Evolutionary conservation across 2,329 filamentous ascomycete genomes (phyloP).

Genomic region (Biscogniauxia mediterranea): DNA sequence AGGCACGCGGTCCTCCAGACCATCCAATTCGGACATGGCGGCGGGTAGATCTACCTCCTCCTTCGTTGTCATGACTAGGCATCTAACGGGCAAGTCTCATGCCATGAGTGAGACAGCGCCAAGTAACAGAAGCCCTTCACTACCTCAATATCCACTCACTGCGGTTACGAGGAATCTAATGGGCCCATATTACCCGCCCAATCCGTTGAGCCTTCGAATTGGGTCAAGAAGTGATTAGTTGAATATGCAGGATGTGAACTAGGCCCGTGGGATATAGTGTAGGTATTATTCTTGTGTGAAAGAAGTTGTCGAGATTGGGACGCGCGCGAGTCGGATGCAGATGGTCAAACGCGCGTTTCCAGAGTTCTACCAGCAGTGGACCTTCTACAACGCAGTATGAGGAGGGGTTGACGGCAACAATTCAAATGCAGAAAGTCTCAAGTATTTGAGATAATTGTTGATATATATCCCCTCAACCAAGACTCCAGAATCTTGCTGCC

Average conservation of each 20-base stretch:
- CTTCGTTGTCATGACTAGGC: slow-evolving; percentile 14
- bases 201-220: background rate
- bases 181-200: background rate
- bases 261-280: no score
- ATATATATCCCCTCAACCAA: background rate
- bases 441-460: background rate
- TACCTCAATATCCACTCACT: background rate
- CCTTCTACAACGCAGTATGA: background rate
- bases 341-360: background rate
- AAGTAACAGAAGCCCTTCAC: background rate
- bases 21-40: slow-evolving; percentile 31
- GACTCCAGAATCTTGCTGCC: background rate
- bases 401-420: background rate
- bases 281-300: no score
- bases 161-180: background rate
- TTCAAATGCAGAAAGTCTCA: background rate
- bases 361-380: background rate
- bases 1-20: slow-evolving; percentile 5
- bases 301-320: background rate
- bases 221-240: background rate
- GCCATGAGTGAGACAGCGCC: background rate
- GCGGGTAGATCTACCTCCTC: slow-evolving; percentile 18
- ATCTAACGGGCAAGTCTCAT: background rate
- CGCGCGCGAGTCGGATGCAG: background rate
- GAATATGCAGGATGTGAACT: no score